These are phyloP conservation scores for Penicillium sp. DNA, from an alignment of 2,329 filamentous ascomycete species.

Conservation along the genomic window DNA sequence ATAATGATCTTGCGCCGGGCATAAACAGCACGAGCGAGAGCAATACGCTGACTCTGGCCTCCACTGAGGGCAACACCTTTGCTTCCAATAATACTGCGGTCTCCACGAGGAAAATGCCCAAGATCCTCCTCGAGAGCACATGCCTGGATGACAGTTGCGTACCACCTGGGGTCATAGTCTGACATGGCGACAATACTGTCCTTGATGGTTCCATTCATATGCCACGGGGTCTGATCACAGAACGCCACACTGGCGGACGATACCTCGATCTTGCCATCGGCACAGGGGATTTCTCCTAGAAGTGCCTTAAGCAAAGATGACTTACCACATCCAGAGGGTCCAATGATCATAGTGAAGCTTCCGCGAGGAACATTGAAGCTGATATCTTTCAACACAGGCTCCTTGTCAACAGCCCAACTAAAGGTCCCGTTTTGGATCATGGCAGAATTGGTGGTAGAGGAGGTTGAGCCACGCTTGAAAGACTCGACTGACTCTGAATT, in stretches of 20 bases:
- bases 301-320: conserved; percentile 51
- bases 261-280: conserved; percentile 35
- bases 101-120: conserved; percentile 39
- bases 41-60: conserved; percentile 54
- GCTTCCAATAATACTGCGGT: conserved; percentile 51
- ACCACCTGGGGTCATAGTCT: conserved; percentile 38
- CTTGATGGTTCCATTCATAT: conserved; percentile 43
- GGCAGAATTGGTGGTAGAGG: conserved; percentile 30
- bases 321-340: conserved; percentile 55
- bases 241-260: conserved; percentile 37
- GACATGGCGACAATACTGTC: conserved; percentile 42
- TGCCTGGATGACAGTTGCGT: conserved; percentile 35
- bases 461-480: conserved; percentile 16
- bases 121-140: conserved; percentile 44
- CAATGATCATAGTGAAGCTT: conserved; percentile 51
- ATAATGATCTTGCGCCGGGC: conserved; percentile 49
- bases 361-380: conserved; percentile 42
- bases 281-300: conserved; percentile 44
- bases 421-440: conserved; percentile 48
- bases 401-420: conserved; percentile 47
- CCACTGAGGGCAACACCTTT: conserved; percentile 54
- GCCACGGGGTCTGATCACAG: conserved; percentile 44
- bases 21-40: conserved; percentile 56
- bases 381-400: conserved; percentile 43
- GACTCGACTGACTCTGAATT: conserved; percentile 25